phyloP scores from a whole-genome alignment of 1,284 basidiomycete species.

The Grifola frondosa region DNA sequence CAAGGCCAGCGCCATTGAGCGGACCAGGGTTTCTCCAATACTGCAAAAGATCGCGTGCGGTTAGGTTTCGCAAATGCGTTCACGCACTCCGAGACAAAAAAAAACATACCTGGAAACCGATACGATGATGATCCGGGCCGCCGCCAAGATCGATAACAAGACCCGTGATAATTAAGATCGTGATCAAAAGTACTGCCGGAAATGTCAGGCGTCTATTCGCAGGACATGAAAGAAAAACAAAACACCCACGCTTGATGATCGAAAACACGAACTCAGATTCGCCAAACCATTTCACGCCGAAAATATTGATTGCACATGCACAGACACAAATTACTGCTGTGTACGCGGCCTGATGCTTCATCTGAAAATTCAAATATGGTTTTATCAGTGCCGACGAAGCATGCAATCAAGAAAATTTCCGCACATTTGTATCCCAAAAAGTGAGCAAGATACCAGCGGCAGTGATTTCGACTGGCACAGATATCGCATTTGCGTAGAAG shows the following conservation, averaged over 20 bases:
- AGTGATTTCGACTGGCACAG: conserved; percentile 73
- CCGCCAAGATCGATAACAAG: conserved; percentile 74
- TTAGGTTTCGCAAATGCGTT: background rate
- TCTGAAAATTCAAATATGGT: conserved; percentile 36
- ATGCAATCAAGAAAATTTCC: conserved; percentile 15
- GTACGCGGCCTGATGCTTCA: conserved; percentile 56
- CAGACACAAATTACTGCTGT: conserved; percentile 60
- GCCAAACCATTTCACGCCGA: conserved; percentile 59
- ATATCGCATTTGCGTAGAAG: conserved; percentile 56
- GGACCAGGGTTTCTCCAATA: conserved; percentile 76
- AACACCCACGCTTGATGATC: conserved; percentile 54
- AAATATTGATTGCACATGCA: conserved; percentile 71
- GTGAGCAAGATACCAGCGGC: conserved; percentile 73
- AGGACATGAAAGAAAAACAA: background rate
- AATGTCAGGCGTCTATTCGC: background rate
- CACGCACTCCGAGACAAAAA: background rate
- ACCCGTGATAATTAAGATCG: conserved; percentile 61
- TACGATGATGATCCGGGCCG: conserved; percentile 54
- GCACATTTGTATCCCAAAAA: conserved; percentile 73
- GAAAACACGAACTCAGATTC: conserved; percentile 65
- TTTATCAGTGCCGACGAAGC: no score
- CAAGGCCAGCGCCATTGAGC: conserved; percentile 46
- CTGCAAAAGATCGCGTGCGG: conserved; percentile 28
- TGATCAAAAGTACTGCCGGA: conserved; percentile 51
- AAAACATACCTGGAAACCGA: conserved; percentile 57